Evolutionary conservation across 345 rosid genomes (phyloP).

Genomic region (Balakata baccata): DNA sequence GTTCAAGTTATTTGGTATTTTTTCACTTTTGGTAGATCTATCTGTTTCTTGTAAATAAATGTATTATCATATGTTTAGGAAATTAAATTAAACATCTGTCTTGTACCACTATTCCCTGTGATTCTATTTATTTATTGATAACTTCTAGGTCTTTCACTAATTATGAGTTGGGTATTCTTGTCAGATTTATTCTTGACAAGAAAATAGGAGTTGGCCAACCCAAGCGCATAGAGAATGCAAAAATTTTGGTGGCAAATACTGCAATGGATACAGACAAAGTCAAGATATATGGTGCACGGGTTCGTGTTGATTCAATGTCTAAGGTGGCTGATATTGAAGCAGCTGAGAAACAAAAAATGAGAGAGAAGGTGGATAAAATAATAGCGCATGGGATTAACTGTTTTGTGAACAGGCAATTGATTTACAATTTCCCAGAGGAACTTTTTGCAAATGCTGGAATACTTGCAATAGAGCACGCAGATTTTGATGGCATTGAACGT

Average conservation of each 20-base stretch:
- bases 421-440: constrained; percentile 96
- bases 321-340: constrained; percentile 96
- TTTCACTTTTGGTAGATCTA: neutral
- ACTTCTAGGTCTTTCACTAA: neutral
- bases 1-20: neutral
- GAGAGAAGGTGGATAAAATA: constrained; percentile 95
- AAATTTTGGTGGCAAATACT: constrained; percentile 94
- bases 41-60: neutral
- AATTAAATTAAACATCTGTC: neutral
- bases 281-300: constrained; percentile 97
- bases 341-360: constrained; percentile 99
- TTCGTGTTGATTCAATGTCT: constrained; percentile 97
- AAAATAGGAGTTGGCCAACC: constrained; percentile 98
- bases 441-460: constrained; percentile 97
- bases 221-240: constrained; percentile 89
- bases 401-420: constrained; percentile 96
- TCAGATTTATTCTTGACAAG: constrained; percentile 97
- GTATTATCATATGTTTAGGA: neutral
- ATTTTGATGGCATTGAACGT: constrained; percentile 97
- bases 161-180: constrained; percentile 2
- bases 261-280: constrained; percentile 99
- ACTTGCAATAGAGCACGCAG: constrained; percentile 98
- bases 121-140: neutral
- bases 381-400: constrained; percentile 89
- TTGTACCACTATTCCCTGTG: neutral